phyloP scores from a whole-genome alignment of 78 protist species.

The Diacronema lutheri region DNA sequence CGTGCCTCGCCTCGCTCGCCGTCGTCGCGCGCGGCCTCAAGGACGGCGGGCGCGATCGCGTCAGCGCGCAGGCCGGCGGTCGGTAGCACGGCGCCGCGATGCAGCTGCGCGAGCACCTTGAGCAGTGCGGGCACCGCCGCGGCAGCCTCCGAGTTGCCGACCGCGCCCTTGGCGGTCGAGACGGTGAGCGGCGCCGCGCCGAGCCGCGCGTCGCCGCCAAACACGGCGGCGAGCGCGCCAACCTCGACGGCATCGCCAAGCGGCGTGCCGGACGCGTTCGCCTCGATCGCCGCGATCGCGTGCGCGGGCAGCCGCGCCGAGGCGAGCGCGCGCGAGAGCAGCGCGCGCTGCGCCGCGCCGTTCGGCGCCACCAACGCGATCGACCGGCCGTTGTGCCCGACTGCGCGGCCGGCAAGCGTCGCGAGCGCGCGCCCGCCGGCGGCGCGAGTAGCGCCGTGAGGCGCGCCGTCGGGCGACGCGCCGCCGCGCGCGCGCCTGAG shows the following conservation, averaged over 20 bases:
- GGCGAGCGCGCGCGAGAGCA: background rate
- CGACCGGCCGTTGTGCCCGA: background rate
- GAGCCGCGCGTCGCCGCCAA: too few relatives aligned
- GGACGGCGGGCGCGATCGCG: too few relatives aligned
- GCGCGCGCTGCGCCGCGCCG: slow-evolving; percentile 9
- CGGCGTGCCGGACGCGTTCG: slow-evolving; percentile 84
- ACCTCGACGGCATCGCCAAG: slow-evolving; percentile 69
- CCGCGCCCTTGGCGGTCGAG: too few relatives aligned
- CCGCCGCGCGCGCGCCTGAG: background rate
- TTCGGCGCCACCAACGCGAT: slow-evolving; percentile 12
- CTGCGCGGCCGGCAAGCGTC: background rate
- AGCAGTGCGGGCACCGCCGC: too few relatives aligned
- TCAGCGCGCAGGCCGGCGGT: too few relatives aligned
- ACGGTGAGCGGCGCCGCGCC: too few relatives aligned
- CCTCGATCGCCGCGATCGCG: slow-evolving; percentile 46
- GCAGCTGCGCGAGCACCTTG: too few relatives aligned
- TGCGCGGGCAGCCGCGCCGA: background rate
- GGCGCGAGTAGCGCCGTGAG: background rate
- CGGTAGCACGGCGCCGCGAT: too few relatives aligned
- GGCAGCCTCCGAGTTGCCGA: too few relatives aligned
- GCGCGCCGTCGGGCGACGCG: background rate
- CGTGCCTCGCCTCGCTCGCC: too few relatives aligned
- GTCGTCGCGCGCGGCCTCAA: too few relatives aligned
- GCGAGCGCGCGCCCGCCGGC: background rate
- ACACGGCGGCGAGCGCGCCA: too few relatives aligned